phyloP scores from a whole-genome alignment of 129 eudicot genomes.

The Centella asiatica region DNA sequence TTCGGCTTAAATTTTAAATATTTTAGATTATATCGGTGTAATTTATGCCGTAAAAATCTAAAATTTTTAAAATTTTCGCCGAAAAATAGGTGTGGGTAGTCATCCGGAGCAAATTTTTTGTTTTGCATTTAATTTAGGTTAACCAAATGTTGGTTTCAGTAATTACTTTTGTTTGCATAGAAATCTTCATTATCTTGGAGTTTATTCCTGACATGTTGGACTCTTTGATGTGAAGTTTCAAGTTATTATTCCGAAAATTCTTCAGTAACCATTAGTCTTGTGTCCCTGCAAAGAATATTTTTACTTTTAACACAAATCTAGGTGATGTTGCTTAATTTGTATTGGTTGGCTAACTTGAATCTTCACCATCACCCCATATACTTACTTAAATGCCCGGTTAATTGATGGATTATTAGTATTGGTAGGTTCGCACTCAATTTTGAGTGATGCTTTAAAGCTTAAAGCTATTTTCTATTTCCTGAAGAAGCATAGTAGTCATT shows the following conservation, averaged over 20 bases:
- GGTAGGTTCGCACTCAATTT: no score
- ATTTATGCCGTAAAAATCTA: no score
- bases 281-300: slow-evolving; percentile 17
- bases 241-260: slow-evolving; percentile 32
- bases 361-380: background rate
- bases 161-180: no score
- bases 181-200: background rate
- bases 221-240: slow-evolving; percentile 53
- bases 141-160: slow-evolving; percentile 9
- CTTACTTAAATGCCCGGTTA: background rate
- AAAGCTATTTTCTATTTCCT: background rate
- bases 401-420: background rate
- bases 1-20: no score
- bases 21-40: no score
- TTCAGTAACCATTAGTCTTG: slow-evolving; percentile 22
- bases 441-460: background rate
- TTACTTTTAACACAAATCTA: slow-evolving; percentile 11
- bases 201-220: slow-evolving; percentile 2
- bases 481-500: background rate
- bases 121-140: slow-evolving; percentile 13
- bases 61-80: no score
- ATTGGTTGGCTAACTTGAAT: background rate
- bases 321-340: background rate
- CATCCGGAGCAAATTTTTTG: background rate
- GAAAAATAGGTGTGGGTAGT: no score